A percentile compares a stretch with the other conserved stretches of the same genome.
Conservation (phyloP, 2,329 filamentous ascomycete genomes). For the Cercospora sojina region DNA sequence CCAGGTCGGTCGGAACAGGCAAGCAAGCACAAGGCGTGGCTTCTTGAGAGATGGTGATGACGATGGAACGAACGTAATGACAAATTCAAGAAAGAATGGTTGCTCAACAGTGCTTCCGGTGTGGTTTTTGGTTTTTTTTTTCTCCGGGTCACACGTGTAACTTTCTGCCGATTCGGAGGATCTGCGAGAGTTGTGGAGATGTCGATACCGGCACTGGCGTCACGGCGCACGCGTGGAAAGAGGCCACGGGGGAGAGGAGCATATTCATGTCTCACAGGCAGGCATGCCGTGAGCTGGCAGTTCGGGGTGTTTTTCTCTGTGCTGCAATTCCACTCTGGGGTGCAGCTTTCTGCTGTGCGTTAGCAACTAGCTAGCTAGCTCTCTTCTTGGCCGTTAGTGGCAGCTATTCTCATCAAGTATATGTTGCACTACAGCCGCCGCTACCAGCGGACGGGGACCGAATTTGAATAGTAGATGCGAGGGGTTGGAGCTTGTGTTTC, state of each 20-base stretch:
- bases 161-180: neutral
- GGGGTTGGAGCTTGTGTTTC: neutral
- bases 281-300: neutral
- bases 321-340: neutral
- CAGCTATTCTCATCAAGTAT: slow-evolving; percentile 16
- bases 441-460: neutral
- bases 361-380: neutral
- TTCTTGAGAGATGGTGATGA: slow-evolving; percentile 10
- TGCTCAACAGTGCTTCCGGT: slow-evolving; percentile 7
- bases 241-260: neutral
- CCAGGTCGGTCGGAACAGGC: neutral
- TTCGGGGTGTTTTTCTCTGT: neutral
- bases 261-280: neutral
- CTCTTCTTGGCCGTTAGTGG: neutral
- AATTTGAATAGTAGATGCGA: slow-evolving; percentile 7
- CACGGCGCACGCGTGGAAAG: neutral
- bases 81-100: slow-evolving; percentile 8
- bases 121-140: neutral
- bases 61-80: slow-evolving; percentile 21
- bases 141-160: neutral
- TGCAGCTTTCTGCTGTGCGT: neutral
- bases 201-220: neutral
- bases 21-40: neutral
- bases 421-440: slow-evolving; percentile 16
- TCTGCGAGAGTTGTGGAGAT: neutral